Percentiles rank a stretch among this genome's conserved stretches.
Evolutionary conservation across 257 asterid genomes (phyloP).

Genomic region (Solanum virginianum): DNA sequence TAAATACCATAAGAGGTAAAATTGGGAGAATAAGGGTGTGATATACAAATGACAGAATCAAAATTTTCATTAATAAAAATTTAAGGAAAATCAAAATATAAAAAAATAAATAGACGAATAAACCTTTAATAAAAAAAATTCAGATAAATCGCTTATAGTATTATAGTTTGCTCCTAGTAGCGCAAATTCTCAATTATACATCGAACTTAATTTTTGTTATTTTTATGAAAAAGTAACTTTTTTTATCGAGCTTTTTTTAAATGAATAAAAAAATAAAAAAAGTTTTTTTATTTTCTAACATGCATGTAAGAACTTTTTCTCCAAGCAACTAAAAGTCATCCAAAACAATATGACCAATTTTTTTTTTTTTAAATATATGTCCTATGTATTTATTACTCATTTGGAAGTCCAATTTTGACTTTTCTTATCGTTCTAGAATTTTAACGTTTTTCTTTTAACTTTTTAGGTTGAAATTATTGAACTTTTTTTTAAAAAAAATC

Average conservation of each 20-base stretch:
- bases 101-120: rapidly evolving
- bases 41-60: rapidly evolving
- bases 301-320: neutral
- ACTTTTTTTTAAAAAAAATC: neutral
- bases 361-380: neutral
- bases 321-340: neutral
- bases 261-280: neutral
- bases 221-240: neutral
- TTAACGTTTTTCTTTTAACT: neutral
- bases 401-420: neutral
- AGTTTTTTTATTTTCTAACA: neutral
- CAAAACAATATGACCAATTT: neutral
- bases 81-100: rapidly evolving
- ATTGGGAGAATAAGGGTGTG: neutral
- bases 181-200: neutral
- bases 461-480: neutral
- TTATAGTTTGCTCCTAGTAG: rapidly evolving
- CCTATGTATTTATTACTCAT: neutral
- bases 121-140: neutral
- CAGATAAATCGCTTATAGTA: too few relatives aligned
- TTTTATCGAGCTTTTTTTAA: too few relatives aligned
- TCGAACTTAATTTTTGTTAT: rapidly evolving
- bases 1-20: neutral
- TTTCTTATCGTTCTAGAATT: neutral
- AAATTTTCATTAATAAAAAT: rapidly evolving